Evolutionary conservation across 1,284 basidiomycete species (phyloP).

Genomic region (Caloboletus inedulis): DNA sequence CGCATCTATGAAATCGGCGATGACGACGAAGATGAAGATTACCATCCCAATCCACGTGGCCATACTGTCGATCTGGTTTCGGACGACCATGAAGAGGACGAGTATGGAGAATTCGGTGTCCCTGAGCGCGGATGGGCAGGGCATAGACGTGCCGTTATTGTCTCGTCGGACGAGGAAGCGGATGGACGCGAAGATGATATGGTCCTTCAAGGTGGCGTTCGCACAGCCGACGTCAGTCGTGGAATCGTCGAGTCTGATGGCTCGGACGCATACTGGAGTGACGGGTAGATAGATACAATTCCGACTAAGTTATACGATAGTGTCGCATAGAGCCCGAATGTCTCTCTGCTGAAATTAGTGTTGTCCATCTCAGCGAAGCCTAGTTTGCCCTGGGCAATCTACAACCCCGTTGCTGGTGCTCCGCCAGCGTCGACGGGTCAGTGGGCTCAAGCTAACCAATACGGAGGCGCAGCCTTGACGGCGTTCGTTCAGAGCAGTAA

Average conservation of each 20-base stretch:
- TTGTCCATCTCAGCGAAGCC: not conserved
- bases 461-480: not conserved
- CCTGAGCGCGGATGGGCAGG: not conserved
- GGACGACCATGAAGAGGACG: slow-evolving; percentile 20
- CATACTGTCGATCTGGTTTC: slow-evolving; percentile 11
- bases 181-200: slow-evolving; percentile 9
- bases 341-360: not conserved
- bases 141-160: not conserved
- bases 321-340: not conserved
- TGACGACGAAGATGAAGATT: slow-evolving; percentile 12
- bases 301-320: not conserved
- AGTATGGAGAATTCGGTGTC: not conserved
- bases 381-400: no score
- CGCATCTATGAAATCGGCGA: slow-evolving; percentile 29
- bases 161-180: slow-evolving; percentile 21
- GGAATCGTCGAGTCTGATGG: slow-evolving; percentile 21
- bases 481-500: not conserved
- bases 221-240: not conserved
- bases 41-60: not conserved
- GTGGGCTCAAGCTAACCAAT: not conserved
- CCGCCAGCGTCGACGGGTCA: not conserved
- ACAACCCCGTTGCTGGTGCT: not conserved
- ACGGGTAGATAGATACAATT: slow-evolving; percentile 1
- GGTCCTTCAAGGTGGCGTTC: not conserved
- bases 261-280: slow-evolving; percentile 10